Evolutionary conservation across 2,329 filamentous ascomycete species (phyloP).

Genomic region (Scytalidium lignicola): DNA sequence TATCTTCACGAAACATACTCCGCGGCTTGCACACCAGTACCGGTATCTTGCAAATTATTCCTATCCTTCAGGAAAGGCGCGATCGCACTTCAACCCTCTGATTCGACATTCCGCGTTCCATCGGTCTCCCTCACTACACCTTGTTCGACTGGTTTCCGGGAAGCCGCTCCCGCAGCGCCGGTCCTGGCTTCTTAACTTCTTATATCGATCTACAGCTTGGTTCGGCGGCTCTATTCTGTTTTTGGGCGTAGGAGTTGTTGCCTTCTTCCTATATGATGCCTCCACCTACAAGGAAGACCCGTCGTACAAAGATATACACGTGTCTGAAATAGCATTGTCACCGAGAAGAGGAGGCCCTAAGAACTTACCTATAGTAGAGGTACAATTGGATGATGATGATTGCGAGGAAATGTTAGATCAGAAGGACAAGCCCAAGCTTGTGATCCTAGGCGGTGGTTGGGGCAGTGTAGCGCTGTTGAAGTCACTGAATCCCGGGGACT

Average conservation of each 20-base stretch:
- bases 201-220: conserved; percentile 65
- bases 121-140: conserved; percentile 9
- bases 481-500: conserved; percentile 82
- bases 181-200: conserved; percentile 49
- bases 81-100: background rate
- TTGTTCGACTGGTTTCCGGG: conserved; percentile 38
- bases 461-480: conserved; percentile 90
- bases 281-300: conserved; percentile 77
- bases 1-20: background rate
- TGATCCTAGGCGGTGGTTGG: conserved; percentile 93
- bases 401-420: conserved; percentile 60
- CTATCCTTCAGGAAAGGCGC: background rate
- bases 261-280: conserved; percentile 92
- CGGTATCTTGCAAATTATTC: background rate
- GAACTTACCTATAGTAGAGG: conserved; percentile 86
- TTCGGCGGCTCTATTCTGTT: conserved; percentile 72
- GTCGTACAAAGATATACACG: conserved; percentile 65
- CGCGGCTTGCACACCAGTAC: background rate
- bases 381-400: conserved; percentile 86
- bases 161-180: conserved; percentile 44
- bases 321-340: conserved; percentile 78
- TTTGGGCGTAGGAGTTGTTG: conserved; percentile 63
- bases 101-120: conserved; percentile 7
- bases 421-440: conserved; percentile 87
- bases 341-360: conserved; percentile 85